Evolutionary conservation across 306 rosid species (phyloP).

Genomic region (Prinsepia uniflora): DNA sequence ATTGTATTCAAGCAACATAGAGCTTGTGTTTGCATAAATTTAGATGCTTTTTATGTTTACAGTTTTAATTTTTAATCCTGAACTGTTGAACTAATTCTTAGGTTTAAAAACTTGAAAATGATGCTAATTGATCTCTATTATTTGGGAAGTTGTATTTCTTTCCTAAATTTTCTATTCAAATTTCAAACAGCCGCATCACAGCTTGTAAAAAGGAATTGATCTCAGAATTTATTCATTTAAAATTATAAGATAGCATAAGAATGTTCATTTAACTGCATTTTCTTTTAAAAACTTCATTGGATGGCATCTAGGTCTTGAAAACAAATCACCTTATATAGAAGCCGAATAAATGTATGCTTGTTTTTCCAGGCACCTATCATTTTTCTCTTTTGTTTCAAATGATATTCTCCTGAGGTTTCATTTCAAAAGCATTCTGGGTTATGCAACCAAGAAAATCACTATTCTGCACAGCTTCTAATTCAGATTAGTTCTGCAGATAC

Average conservation of each 20-base stretch:
- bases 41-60: background rate
- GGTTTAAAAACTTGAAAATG: background rate
- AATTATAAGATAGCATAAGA: too few species aligned
- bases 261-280: too few species aligned
- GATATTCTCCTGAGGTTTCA: background rate
- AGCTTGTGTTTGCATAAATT: background rate
- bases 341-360: background rate
- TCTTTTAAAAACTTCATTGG: too few species aligned
- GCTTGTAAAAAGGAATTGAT: background rate
- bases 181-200: background rate
- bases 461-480: too few species aligned
- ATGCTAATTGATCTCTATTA: background rate
- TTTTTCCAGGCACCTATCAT: background rate
- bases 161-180: background rate
- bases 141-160: background rate
- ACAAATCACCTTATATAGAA: background rate
- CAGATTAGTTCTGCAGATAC: conserved; percentile 24
- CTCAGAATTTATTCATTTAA: background rate
- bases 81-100: background rate
- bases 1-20: background rate
- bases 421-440: too few species aligned
- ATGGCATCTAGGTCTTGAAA: too few species aligned
- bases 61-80: background rate
- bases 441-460: background rate
- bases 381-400: background rate